Percentiles rank a stretch among this genome's conserved stretches.
Evolutionary conservation across 176 grass and related monocot species (phyloP).

Genomic region (Aegilops sharonensis): DNA sequence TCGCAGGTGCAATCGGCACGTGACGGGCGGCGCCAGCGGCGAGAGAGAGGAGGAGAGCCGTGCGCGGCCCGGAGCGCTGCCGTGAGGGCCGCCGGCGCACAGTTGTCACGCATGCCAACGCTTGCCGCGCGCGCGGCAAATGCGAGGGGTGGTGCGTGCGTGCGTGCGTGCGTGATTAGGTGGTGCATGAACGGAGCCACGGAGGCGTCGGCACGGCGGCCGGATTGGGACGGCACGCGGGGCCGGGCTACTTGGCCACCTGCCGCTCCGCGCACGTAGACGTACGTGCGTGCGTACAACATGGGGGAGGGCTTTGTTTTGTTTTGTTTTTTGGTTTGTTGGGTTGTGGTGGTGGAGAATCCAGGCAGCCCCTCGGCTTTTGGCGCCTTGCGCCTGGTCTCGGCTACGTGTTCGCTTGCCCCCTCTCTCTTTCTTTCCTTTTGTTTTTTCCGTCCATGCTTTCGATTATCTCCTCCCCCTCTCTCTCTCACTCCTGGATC

Average conservation of each 20-base stretch:
- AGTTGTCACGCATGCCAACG: too few relatives aligned
- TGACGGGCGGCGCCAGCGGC: neutral
- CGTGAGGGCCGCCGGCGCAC: too few relatives aligned
- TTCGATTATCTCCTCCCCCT: neutral
- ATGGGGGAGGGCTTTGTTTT: neutral
- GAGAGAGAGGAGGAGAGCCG: too few relatives aligned
- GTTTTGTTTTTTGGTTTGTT: conserved; percentile 41
- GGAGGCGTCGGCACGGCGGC: neutral
- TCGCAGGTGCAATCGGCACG: neutral
- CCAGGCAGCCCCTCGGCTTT: conserved; percentile 41
- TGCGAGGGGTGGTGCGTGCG: too few relatives aligned
- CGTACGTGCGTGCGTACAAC: neutral
- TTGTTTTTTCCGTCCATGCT: neutral
- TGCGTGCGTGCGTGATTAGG: too few relatives aligned
- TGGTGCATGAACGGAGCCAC: too few relatives aligned
- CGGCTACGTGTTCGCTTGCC: conserved; percentile 33
- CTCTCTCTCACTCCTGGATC: neutral
- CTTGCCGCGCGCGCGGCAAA: too few relatives aligned
- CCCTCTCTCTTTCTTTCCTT: neutral
- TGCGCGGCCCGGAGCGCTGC: neutral
- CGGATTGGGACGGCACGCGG: neutral
- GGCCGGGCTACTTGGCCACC: conserved; percentile 1
- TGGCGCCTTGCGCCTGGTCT: conserved; percentile 37
- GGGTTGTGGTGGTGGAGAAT: conserved; percentile 47
- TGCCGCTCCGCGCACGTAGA: neutral